phyloP scores from a whole-genome alignment of 495 filamentous ascomycete genomes.

The Lophiotrema nucula region DNA sequence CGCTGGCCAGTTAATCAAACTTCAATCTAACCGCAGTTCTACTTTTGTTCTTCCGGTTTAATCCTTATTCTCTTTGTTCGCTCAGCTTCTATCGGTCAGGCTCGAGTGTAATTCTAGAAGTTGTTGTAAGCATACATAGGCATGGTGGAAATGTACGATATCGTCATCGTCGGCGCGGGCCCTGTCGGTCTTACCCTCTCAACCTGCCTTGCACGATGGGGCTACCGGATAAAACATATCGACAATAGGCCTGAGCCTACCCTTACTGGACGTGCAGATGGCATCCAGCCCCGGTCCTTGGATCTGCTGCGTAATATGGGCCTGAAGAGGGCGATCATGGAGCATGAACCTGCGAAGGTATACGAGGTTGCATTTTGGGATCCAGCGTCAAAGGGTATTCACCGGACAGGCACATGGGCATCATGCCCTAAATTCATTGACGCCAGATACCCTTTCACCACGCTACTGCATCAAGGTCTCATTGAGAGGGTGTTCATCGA shows the following conservation, averaged over 20 bases:
- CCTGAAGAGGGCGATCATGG: slow-evolving; percentile 63
- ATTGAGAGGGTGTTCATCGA: slow-evolving; percentile 65
- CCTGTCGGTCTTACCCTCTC: slow-evolving; percentile 85
- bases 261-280: slow-evolving; percentile 71
- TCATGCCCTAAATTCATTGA: slow-evolving; percentile 66
- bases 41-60: too few species aligned
- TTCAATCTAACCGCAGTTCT: too few species aligned
- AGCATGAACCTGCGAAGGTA: slow-evolving; percentile 61
- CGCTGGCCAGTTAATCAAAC: too few species aligned
- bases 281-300: slow-evolving; percentile 69
- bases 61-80: too few species aligned
- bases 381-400: slow-evolving; percentile 54
- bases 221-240: slow-evolving; percentile 67
- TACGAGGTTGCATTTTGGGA: slow-evolving; percentile 71
- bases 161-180: slow-evolving; percentile 84
- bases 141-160: slow-evolving; percentile 57
- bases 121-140: too few species aligned
- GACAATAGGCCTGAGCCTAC: slow-evolving; percentile 65
- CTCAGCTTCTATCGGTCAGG: too few species aligned
- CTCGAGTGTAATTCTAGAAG: too few species aligned
- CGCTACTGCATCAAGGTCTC: slow-evolving; percentile 63
- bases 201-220: slow-evolving; percentile 72
- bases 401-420: slow-evolving; percentile 61
- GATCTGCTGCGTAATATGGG: slow-evolving; percentile 67
- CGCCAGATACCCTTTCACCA: slow-evolving; percentile 65